Evolutionary conservation across 2,329 filamentous ascomycete genomes (phyloP), one percentile per base, ranked within the genome.

Genomic region (Colletotrichum horii): DNA sequence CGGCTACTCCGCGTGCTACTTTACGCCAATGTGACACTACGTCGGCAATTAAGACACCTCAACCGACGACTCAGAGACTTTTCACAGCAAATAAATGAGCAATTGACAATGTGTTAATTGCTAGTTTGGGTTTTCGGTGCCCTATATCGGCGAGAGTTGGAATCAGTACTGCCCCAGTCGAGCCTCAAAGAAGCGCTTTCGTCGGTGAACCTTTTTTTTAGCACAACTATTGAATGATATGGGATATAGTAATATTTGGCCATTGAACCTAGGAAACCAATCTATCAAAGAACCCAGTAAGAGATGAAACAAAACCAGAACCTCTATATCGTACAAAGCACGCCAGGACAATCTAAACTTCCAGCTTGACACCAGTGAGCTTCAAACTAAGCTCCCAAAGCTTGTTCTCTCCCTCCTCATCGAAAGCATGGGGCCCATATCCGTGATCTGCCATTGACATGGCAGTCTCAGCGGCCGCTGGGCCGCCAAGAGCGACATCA

Each of bases 331-430:
- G 28, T 11, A 26, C 14, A 58, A 58, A 16, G 6, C 15, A 28
- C 19, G 22, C 24, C 43, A 52, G 12, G 11, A 14, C 22, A 52
- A 28, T 58, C 55, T 58, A 58, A 9, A 28, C 34, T 8, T 34
- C 56, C 3, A 48, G 24, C 67, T 71, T 30, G 28, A 66, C 60
- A 36, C 60, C 69, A 4, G 64, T 70, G 15, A 75, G 32, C 32
- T 77, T 66, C 30, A 70, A 70, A 34, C 84, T 87, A 64, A 85
- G 74, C 66, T 80, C 81, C 87, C 87, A 89, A 38, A 89, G 77
- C 78, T 77, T 83, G 60, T 79, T 79, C 78, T 85, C 86, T 16
- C 79, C 82, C 55, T 83, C 82, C 68, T 80, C 78, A 74, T 88
- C 83, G 78, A 84, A 88, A 14, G 70, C 74, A 22, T 62, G 56